A percentile compares a stretch with the other conserved stretches of the same genome.
phyloP scores from a whole-genome alignment of 129 eudicot genomes.

The Flaveria brownii region DNA sequence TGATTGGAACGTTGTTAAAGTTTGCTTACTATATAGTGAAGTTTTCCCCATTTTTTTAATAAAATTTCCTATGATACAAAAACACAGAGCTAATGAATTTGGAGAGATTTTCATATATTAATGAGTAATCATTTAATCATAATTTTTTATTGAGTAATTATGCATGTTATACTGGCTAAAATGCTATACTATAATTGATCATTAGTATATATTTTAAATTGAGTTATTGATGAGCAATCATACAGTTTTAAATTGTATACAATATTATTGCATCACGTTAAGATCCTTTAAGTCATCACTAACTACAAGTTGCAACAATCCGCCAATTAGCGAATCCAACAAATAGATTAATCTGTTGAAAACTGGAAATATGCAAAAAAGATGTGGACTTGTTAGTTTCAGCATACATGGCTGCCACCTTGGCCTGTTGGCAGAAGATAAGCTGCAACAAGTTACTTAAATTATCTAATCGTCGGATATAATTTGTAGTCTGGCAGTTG shows the following conservation, averaged over 20 bases:
- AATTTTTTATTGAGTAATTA: neutral
- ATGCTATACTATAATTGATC: slow-evolving; percentile 2
- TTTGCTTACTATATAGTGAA: too few species aligned
- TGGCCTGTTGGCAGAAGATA: neutral
- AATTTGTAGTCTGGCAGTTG: neutral
- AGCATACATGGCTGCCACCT: slow-evolving; percentile 2
- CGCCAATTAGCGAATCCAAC: neutral
- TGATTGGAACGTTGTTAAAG: too few species aligned
- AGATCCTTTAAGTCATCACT: slow-evolving; percentile 3
- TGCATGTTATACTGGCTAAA: slow-evolving; percentile 17
- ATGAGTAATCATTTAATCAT: neutral
- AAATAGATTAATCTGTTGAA: neutral
- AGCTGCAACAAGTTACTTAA: neutral
- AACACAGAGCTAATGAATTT: neutral
- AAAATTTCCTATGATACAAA: slow-evolving; percentile 15
- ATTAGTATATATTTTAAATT: neutral
- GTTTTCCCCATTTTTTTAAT: neutral
- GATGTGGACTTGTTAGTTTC: neutral
- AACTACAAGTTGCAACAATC: slow-evolving; percentile 10
- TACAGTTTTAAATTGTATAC: neutral
- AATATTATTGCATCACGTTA: neutral
- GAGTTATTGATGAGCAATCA: slow-evolving; percentile 13
- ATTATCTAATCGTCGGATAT: neutral
- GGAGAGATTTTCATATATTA: slow-evolving; percentile 4
- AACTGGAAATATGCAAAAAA: neutral